Evolutionary conservation across 345 rosid genomes (phyloP).

Genomic region (Ceriops tagal): DNA sequence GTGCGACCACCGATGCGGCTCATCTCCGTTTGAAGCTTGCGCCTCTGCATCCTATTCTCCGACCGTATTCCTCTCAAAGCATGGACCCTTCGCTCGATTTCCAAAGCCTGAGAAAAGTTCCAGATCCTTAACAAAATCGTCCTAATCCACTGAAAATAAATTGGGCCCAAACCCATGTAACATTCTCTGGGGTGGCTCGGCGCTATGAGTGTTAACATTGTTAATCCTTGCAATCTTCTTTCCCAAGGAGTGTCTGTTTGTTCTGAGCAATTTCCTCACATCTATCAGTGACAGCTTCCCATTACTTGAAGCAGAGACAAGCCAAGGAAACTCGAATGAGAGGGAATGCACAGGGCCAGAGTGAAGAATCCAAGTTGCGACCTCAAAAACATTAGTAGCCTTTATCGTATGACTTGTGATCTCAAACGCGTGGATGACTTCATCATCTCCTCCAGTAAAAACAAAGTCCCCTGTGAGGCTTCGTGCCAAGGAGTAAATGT

Average conservation of each 20-base stretch:
- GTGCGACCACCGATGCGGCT: slow-evolving; percentile 44
- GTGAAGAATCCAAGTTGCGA: slow-evolving; percentile 85
- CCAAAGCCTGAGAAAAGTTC: slow-evolving; percentile 84
- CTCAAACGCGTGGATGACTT: slow-evolving; percentile 80
- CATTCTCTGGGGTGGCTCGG: slow-evolving; percentile 92
- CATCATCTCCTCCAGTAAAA: slow-evolving; percentile 92
- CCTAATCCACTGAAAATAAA: slow-evolving; percentile 75
- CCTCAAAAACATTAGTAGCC: slow-evolving; percentile 30
- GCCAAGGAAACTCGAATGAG: slow-evolving; percentile 96
- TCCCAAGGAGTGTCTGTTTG: slow-evolving; percentile 27
- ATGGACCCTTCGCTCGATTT: slow-evolving; percentile 55
- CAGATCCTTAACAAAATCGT: slow-evolving; percentile 73
- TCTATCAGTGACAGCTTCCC: slow-evolving; percentile 74
- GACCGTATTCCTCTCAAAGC: slow-evolving; percentile 59
- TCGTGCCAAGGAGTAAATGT: slow-evolving; percentile 62
- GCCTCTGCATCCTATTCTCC: slow-evolving; percentile 78
- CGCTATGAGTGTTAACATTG: slow-evolving; percentile 17
- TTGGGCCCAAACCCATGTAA: slow-evolving; percentile 71
- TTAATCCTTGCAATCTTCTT: slow-evolving; percentile 38
- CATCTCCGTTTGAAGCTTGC: slow-evolving; percentile 65
- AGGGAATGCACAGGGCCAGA: slow-evolving; percentile 70
- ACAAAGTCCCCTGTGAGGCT: slow-evolving; percentile 78
- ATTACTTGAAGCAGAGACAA: slow-evolving; percentile 82
- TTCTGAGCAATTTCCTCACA: slow-evolving; percentile 66
- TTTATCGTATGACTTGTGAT: slow-evolving; percentile 22